Conservation (phyloP, 2,329 filamentous ascomycete species). For the Mariannaea sp. region DNA sequence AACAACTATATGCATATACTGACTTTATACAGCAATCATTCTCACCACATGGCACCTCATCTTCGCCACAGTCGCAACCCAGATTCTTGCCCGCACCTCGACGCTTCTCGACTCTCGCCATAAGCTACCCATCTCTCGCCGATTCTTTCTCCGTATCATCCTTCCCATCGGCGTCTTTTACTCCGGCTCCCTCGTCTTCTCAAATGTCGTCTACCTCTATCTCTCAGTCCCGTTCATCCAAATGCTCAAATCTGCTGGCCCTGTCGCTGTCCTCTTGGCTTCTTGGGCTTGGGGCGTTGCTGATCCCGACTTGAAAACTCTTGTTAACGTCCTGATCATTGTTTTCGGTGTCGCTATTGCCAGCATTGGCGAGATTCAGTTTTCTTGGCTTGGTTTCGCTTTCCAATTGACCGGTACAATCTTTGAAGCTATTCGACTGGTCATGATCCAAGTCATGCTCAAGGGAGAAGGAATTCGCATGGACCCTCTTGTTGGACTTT, state of each 20-base stretch:
- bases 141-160: constrained; percentile 65
- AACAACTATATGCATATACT: too few relatives aligned
- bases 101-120: constrained; percentile 66
- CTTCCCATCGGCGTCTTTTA: constrained; percentile 70
- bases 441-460: constrained; percentile 85
- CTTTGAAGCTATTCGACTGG: constrained; percentile 80
- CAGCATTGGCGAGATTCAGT: constrained; percentile 68
- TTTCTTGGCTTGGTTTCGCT: constrained; percentile 67
- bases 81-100: constrained; percentile 67
- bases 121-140: constrained; percentile 63
- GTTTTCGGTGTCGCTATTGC: constrained; percentile 58
- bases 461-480: constrained; percentile 79
- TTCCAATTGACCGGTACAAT: constrained; percentile 76
- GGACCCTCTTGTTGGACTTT: constrained; percentile 85
- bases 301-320: constrained; percentile 49
- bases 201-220: constrained; percentile 71
- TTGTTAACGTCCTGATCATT: constrained; percentile 57
- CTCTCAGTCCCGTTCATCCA: constrained; percentile 71
- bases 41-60: constrained; percentile 71
- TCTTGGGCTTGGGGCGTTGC: constrained; percentile 65
- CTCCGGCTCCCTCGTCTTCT: constrained; percentile 68
- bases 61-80: constrained; percentile 69
- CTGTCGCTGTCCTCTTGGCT: constrained; percentile 68
- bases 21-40: constrained; percentile 51
- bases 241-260: constrained; percentile 72